Evolutionary conservation across 345 rosid species (phyloP).

Genomic region (Crucihimalaya himalaica): DNA sequence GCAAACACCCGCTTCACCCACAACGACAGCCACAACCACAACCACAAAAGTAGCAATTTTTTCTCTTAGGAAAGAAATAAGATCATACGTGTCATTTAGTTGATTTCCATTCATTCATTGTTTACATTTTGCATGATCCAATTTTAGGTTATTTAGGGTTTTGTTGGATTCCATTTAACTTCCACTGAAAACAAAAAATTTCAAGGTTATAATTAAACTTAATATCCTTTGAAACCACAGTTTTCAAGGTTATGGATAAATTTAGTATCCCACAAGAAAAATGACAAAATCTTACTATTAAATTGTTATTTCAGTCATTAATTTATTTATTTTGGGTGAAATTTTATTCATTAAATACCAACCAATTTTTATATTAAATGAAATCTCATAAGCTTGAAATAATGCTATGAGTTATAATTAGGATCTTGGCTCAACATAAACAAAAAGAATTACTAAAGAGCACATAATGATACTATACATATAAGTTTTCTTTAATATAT

Average conservation of each 20-base stretch:
- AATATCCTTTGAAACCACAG: background rate
- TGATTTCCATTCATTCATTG: constrained; percentile 7
- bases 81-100: constrained; percentile 14
- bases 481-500: background rate
- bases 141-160: background rate
- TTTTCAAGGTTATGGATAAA: background rate
- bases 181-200: background rate
- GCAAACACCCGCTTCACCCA: constrained; percentile 19
- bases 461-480: background rate
- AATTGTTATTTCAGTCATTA: background rate
- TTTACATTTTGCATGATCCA: background rate
- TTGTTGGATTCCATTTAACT: constrained; percentile 3
- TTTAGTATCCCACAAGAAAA: background rate
- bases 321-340: background rate
- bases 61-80: background rate
- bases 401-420: background rate
- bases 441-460: background rate
- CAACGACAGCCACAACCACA: background rate
- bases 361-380: background rate
- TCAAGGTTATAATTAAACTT: background rate
- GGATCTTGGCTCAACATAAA: background rate
- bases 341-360: background rate
- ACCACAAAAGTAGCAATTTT: background rate
- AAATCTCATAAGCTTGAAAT: background rate
- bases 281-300: background rate